Evolutionary conservation across 352 stramenopile species (phyloP), one percentile per base, ranked within the genome.

Genomic region (Phytopythium delawarense): DNA sequence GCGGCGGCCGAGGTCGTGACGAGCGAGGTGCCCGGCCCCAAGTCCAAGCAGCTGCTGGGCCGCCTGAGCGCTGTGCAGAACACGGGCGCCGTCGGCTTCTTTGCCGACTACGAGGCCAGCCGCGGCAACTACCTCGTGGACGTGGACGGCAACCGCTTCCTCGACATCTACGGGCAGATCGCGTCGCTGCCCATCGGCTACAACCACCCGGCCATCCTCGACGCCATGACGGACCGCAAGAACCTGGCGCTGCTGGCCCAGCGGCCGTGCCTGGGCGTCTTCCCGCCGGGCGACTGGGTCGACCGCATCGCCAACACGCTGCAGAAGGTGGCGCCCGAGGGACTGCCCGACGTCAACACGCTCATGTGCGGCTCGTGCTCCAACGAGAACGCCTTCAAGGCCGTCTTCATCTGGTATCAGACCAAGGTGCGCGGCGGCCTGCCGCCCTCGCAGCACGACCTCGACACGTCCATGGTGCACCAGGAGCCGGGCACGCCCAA

Each of bases 351-450:
- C 51, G 77, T 92, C 61, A 89, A 91, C 66, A 94, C 85, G 62
- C 81, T 92, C 63, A 94, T 94, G 85, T 94, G 85, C 58, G 85
- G 85, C 63, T 94, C 85, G 48, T 94, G 85, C 71, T 88, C 85
- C 35, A 94, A 94, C 57, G 85, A 94, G 53, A 94, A 92, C 59
- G 85, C 85, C 11, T 94, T 89, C 75, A 94, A 94, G 58, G 81
- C 83, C 18, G 85, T 88, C n/a, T 94, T 94, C 65, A 92, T 94
- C 57, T 94, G 85, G 85, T 89, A 92, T 62, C 83, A 89, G 66
- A 92, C 78, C 52, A 88, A 89, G 64, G 42, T 78, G 42, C 72
- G 85, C 61, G 81, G 81, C 21, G 83, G 85, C 21, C 61, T 64
- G 11, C 75, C 81, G 7, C 85, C 85, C 2, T 88, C 81, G 2